phyloP scores from a whole-genome alignment of 208 protist species.

The Phytomonas serpens region DNA sequence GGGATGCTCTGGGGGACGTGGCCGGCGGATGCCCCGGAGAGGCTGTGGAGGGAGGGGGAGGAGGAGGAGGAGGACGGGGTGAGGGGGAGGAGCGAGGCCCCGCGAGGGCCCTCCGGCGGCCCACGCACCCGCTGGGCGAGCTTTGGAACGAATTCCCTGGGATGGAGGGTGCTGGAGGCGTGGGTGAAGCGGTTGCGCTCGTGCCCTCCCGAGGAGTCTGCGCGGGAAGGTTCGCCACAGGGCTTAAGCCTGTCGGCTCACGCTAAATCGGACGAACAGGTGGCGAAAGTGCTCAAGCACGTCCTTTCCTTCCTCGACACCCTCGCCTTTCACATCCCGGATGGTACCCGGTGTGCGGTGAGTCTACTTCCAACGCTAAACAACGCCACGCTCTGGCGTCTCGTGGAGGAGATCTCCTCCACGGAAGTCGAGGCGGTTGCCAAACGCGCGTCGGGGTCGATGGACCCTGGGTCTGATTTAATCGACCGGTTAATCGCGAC shows the following conservation, averaged over 20 bases:
- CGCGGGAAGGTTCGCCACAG: neutral
- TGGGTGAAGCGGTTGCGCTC: neutral
- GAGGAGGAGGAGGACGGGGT: neutral
- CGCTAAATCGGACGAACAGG: neutral
- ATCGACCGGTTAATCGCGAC: neutral
- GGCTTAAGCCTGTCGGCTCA: neutral
- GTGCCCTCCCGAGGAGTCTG: neutral
- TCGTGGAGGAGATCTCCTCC: neutral
- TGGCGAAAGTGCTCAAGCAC: neutral
- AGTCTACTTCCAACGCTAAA: neutral
- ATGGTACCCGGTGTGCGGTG: neutral
- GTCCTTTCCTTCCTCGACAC: neutral
- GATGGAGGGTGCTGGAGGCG: constrained; percentile 37
- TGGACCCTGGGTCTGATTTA: neutral
- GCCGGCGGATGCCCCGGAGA: constrained; percentile 7
- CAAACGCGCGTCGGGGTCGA: neutral
- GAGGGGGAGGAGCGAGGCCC: too few relatives aligned
- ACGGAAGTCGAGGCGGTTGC: neutral
- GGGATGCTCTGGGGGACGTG: constrained; percentile 64
- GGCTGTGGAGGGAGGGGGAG: neutral
- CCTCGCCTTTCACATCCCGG: neutral
- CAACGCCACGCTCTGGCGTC: neutral
- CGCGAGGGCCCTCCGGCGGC: too few relatives aligned
- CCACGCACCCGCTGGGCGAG: neutral
- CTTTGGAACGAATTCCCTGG: constrained; percentile 60